Percentiles rank a stretch among this genome's conserved stretches.
Conservation (phyloP, 768 basidiomycete genomes). For the Mycena crocata region DNA sequence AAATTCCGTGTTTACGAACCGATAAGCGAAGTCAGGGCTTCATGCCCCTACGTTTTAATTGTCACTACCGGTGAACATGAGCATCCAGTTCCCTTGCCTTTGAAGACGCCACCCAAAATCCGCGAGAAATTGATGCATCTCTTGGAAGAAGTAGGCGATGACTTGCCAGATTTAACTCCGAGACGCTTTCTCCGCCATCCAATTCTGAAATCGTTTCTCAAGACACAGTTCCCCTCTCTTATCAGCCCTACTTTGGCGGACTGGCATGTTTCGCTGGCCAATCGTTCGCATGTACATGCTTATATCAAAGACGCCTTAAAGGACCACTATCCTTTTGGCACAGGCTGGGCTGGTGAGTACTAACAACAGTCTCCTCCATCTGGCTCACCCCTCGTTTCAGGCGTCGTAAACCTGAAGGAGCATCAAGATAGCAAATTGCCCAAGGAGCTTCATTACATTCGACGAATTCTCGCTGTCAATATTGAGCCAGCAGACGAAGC, state of each 20-base stretch:
- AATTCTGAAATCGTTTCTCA: conserved; percentile 20
- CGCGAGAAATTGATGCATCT: conserved; percentile 12
- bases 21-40: conserved; percentile 16
- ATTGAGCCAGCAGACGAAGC: neutral
- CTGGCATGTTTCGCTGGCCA: conserved; percentile 37
- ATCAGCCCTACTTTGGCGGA: conserved; percentile 28
- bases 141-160: conserved; percentile 16
- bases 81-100: conserved; percentile 38
- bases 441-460: conserved; percentile 34
- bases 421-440: conserved; percentile 21
- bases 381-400: conserved; percentile 15
- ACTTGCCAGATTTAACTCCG: conserved; percentile 37
- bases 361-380: neutral
- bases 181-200: conserved; percentile 30
- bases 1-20: conserved; percentile 30
- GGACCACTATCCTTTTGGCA: neutral
- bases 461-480: conserved; percentile 20
- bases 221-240: conserved; percentile 10
- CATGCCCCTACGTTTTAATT: conserved; percentile 35
- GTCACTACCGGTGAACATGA: conserved; percentile 27
- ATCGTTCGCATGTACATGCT: conserved; percentile 28
- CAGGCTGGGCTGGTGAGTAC: conserved; percentile 33
- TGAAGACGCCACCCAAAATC: conserved; percentile 32
- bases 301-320: conserved; percentile 30
- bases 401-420: conserved; percentile 27